Base-by-base conservation (phyloP, 768 basidiomycete genomes). In the Ramaria sp. region DNA sequence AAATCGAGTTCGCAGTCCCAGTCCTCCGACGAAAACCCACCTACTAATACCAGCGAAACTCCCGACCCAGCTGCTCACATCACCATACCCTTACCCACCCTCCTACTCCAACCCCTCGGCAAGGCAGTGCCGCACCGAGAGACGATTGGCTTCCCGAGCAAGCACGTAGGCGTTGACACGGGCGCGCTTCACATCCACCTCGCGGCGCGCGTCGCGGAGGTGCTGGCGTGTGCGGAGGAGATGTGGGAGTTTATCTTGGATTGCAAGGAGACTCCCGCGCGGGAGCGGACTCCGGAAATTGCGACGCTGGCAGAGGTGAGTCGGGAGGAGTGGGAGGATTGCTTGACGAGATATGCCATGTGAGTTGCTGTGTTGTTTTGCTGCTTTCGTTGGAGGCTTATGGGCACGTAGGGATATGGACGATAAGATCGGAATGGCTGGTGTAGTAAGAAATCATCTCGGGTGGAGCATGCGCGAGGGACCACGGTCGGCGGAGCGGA, bases 221-320 rank as follows among this genome's bases (percentile, higher is more conserved):
- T 88, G n/a, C 61, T 87, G 13, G 84, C 75, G 7, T 88, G 85
- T 62, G 74, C 81, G 0, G 87, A 88, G 67, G 73, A 80, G 31
- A 88, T 88, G 85, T 89, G 87, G 87, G 84, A 85, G 54, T 88
- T 81, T 79, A 76, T 88, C 3, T 63, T 71, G 20, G 75, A 75
- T 24, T 76, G 75, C 59, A 81, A 82, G 69, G 64, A 61, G 12
- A 59, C 59, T 51, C 60, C 59, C 53, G 51, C 20, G 51, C 43
- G 61, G 34, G 38, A 45, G 59, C 48, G 51, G 51, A 48, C 52
- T 50, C n/a, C 46, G 31, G 20, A 47, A 11, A 50, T 55, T 43
- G 54, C 38, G 55, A 71, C 68, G 22, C 71, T 86, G 24, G 59
- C 73, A 52, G 72, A 75, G 13, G 70, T 87, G 68, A 78, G 75